Evolutionary conservation across 116 monocot species (phyloP), one percentile per base, ranked within the genome.

Genomic region (Dioscorea cayenensis): DNA sequence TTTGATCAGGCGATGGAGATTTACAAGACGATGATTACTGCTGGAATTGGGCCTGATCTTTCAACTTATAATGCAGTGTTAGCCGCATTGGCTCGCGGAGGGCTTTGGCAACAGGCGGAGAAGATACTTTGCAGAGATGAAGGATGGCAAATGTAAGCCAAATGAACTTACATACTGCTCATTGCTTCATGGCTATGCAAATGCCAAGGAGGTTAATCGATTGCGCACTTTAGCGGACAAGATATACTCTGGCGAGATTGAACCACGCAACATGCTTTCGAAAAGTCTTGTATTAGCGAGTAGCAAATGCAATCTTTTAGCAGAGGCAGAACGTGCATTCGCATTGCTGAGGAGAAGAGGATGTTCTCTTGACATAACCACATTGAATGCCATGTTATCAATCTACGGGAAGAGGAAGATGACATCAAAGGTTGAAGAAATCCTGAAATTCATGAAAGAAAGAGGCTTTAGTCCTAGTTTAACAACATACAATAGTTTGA

Each of bases 41-140:
- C 86, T n/a, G 86, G 86, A 59, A 90, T 92, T 68, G 81, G 85
- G 29, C 96, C 96, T 3, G 90, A 92, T 65, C 82, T 96, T 68
- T 92, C 92, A 2, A 96, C 96, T 61, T 96, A 96, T 28, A 96
- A 96, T 77, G 83, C 90, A 52, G 90, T 96, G 21, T 61, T 96
- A 58, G 87, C 96, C 48, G 96, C 96, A 69, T 75, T 96, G 65
- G 96, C 93, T 71, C 96, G 96, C 65, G 96, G 84, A 9, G 89
- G 90, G 10, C 88, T 77, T 65, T 96, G 96, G 96, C 72, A 87
- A 25, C 93, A 92, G 67, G 87, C 90, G 0, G 92, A 96, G 82
- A 92, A 84, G 65, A 80, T 96, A 65, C 36, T 85, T 85, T 18
- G 75, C 75, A 4, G 96, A 96, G 65, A 96, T 96, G 96, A 88